Percentiles rank a stretch among this genome's conserved stretches.
phyloP scores from a whole-genome alignment of 139 green algal genomes.

The Tetradesmus obliquus region DNA sequence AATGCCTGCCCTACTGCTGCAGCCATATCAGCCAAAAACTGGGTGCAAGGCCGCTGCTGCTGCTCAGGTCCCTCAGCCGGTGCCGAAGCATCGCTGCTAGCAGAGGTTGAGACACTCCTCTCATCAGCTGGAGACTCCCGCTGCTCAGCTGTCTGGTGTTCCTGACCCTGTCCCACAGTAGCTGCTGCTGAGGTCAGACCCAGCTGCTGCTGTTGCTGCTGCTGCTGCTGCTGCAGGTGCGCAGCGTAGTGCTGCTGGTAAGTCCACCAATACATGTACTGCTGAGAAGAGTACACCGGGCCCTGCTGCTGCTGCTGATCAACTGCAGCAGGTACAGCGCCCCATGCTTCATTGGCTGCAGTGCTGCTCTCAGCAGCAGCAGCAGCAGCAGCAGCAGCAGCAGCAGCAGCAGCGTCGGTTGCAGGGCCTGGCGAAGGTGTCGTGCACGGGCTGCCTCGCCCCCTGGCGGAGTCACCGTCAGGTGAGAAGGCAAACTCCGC shows the following conservation, averaged over 20 bases:
- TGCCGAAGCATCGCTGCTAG: neutral
- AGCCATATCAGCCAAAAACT: neutral
- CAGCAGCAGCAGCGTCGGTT: neutral
- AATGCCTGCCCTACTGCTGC: neutral
- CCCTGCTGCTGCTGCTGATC: conserved; percentile 19
- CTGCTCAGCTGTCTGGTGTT: neutral
- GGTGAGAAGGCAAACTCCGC: neutral
- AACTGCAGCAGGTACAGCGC: neutral
- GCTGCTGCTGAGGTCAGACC: neutral
- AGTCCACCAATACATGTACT: neutral
- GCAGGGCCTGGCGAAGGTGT: neutral
- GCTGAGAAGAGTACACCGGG: neutral
- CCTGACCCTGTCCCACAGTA: neutral
- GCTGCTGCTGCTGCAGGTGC: neutral
- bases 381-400: neutral
- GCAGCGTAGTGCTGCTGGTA: neutral
- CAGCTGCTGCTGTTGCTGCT: neutral
- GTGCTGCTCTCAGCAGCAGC: neutral
- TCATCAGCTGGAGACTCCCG: neutral
- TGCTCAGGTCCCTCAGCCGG: neutral
- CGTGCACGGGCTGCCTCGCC: neutral
- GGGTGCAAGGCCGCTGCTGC: neutral
- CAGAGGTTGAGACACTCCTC: neutral
- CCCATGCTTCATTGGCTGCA: too few relatives aligned
- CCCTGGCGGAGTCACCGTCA: neutral